Evolutionary conservation across 2,329 filamentous ascomycete genomes (phyloP).

Genomic region (Triangularia verruculosa): DNA sequence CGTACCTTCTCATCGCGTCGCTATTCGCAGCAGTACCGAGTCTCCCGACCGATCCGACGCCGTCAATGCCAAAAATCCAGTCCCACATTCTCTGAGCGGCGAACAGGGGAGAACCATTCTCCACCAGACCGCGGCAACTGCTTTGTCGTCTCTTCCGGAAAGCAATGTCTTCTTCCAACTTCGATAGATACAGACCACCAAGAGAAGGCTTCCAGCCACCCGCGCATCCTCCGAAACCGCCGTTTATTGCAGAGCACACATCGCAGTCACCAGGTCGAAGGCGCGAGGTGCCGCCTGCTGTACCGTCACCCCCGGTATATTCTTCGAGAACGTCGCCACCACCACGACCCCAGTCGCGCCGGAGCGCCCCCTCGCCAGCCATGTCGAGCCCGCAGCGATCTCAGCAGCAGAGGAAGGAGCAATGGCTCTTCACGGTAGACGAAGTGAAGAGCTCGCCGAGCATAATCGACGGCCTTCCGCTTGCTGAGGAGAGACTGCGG

Average conservation of each 20-base stretch:
- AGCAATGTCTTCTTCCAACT: conserved; percentile 28
- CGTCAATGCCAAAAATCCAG: conserved; percentile 3
- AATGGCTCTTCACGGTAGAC: conserved; percentile 87
- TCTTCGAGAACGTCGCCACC: conserved; percentile 55
- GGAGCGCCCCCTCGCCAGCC: conserved; percentile 43
- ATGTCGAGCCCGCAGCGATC: conserved; percentile 40
- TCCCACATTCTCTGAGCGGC: neutral
- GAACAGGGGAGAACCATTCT: neutral
- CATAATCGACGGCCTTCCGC: conserved; percentile 74
- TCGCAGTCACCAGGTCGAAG: conserved; percentile 51
- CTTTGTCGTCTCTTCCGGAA: conserved; percentile 2
- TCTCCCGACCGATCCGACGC: neutral
- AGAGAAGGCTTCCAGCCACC: conserved; percentile 58
- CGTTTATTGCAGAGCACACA: conserved; percentile 37
- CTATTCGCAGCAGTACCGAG: neutral
- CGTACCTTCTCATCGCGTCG: neutral
- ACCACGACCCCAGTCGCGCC: conserved; percentile 45
- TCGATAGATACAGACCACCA: conserved; percentile 57
- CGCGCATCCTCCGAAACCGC: conserved; percentile 38
- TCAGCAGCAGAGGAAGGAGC: conserved; percentile 44
- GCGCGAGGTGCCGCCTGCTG: conserved; percentile 58
- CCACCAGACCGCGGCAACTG: neutral
- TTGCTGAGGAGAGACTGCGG: conserved; percentile 73
- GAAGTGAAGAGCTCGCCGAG: conserved; percentile 83
- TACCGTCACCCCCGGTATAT: conserved; percentile 58